These are phyloP conservation scores for Colletotrichum gloeosporioides DNA, from an alignment of 2,329 filamentous ascomycete species.

Conservation along the genomic window DNA sequence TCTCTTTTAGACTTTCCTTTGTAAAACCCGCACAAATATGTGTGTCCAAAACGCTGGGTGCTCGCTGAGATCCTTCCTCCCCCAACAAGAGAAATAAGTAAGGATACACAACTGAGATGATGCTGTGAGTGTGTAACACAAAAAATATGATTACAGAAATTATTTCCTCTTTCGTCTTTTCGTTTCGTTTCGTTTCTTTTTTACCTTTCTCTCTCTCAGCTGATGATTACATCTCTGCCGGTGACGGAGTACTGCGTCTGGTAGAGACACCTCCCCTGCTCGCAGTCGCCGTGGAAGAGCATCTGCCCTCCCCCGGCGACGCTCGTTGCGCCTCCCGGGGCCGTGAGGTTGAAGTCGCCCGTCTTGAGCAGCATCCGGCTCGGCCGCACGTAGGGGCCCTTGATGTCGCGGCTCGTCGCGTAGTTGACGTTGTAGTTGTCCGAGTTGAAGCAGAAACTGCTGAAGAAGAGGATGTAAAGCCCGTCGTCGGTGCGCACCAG, in stretches of 20 bases:
- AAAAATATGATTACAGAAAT: background rate
- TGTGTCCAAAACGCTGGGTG: background rate
- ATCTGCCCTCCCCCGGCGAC: constrained; percentile 31
- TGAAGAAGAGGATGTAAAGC: constrained; percentile 67
- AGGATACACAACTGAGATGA: background rate
- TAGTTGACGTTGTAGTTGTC: constrained; percentile 64
- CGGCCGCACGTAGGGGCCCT: constrained; percentile 42
- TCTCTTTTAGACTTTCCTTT: background rate
- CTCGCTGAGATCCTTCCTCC: background rate
- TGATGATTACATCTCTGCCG: constrained; percentile 18
- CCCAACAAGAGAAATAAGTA: background rate
- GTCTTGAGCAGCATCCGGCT: constrained; percentile 36
- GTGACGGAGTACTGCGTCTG: constrained; percentile 25
- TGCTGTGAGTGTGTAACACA: background rate
- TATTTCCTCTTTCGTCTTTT: background rate
- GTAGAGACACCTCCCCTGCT: constrained; percentile 39
- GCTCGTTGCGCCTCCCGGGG: constrained; percentile 47
- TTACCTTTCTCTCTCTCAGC: background rate
- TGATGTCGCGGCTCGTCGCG: constrained; percentile 49
- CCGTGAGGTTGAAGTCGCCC: constrained; percentile 40
- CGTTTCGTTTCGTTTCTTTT: background rate
- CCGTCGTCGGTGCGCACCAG: constrained; percentile 51
- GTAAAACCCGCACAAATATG: background rate
- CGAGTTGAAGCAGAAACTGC: constrained; percentile 62
- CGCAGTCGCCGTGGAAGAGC: constrained; percentile 43